Evolutionary conservation across 192 early-diverging fungal species (phyloP), one percentile per base, ranked within the genome.

Genomic region (Coemansia brasiliensis): DNA sequence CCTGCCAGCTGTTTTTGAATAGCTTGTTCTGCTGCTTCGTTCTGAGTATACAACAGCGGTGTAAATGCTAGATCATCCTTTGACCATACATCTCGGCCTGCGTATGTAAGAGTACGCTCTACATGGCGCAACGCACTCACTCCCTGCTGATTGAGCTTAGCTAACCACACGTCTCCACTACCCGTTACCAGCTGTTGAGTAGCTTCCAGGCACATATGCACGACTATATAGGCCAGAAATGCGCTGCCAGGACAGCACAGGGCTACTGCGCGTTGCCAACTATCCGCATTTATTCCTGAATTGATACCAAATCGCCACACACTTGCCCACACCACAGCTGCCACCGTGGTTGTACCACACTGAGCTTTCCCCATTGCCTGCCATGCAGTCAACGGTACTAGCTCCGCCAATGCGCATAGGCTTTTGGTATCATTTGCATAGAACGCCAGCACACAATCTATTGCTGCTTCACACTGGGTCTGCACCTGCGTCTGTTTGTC

Each of bases 211-310:
- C 67, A 78, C 52, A 53, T 60, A 12, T 39, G 20, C 21, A 61
- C 35, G 5, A 67, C 4, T 1, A 53, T 25, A 39, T 72, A 78
- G 0, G 69, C 74, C 6, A 78, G 46, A 12, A 63, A 60, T 16
- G 46, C 41, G 16, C 53, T 21, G 5, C 51, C 57, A 0, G 74
- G 69, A 20, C 26, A 61, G 43, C 74, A 60, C 52, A 78, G 45
- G n/a, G 69, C 55, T 7, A 72, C 37, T 0, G 64, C 52, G 3
- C 26, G 20, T 22, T 70, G 67, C 69, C 74, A 78, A 22, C 45
- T 7, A n/a, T 25, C 20, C 1, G 35, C 24, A 37, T 54, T 41
- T 5, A 12, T 20, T 12, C 21, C 15, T 41, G 38, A 3, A 42
- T 42, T 42, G n/a, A 9, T 17, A 5, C n/a, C 17, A 38, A 69